Percentiles rank a stretch among this genome's conserved stretches.
Evolutionary conservation across 106 monocot species (phyloP).

Genomic region (Dioscorea alata): DNA sequence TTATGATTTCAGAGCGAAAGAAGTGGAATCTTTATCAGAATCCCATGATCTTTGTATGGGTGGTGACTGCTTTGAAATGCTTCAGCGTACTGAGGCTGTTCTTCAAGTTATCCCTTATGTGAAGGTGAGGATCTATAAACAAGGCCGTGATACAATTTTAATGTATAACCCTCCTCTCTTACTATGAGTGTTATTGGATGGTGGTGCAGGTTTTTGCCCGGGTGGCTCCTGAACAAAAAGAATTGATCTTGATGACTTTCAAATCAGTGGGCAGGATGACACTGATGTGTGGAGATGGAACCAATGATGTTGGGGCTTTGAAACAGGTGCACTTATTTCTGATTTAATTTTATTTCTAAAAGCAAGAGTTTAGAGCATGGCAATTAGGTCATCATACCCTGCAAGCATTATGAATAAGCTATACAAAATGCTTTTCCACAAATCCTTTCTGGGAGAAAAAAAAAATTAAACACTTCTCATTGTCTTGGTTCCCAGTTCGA

Average conservation of each 20-base stretch:
- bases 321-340: conserved; percentile 58
- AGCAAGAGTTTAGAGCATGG: too few species aligned
- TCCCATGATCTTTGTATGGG: conserved; percentile 94
- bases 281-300: conserved; percentile 99
- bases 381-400: too few species aligned
- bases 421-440: too few species aligned
- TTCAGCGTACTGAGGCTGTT: conserved; percentile 62
- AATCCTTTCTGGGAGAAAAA: too few species aligned
- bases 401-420: too few species aligned
- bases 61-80: conserved; percentile 96
- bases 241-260: conserved; percentile 85
- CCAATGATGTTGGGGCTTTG: conserved; percentile 97
- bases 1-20: conserved; percentile 38
- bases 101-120: conserved; percentile 88
- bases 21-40: conserved; percentile 78
- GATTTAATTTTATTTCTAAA: too few species aligned
- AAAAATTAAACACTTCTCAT: too few species aligned
- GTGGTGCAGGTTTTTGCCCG: conserved; percentile 84
- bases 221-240: conserved; percentile 98
- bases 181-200: too few species aligned
- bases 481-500: too few species aligned
- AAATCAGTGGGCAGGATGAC: conserved; percentile 95
- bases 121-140: conserved; percentile 47
- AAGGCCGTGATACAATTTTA: background rate
- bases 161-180: too few species aligned